Conservation (phyloP, 228 moss, liverwort and hornwort species). For the Sphagnum fallax region DNA sequence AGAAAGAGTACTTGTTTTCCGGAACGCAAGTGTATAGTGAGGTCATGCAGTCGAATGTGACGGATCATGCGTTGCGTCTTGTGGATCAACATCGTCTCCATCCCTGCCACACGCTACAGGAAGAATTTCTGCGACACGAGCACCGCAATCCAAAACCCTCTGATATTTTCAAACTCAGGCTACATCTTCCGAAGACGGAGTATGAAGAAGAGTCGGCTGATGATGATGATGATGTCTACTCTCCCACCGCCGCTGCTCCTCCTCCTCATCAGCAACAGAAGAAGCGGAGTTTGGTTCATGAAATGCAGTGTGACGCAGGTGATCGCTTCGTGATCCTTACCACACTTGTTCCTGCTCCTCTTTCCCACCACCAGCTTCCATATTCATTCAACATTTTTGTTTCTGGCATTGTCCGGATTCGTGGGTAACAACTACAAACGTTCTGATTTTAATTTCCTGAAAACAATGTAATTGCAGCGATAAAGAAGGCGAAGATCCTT, state of each 20-base stretch:
- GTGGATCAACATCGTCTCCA: slow-evolving; percentile 6
- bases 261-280: neutral
- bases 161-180: slow-evolving; percentile 11
- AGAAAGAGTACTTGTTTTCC: slow-evolving; percentile 9
- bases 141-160: slow-evolving; percentile 7
- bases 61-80: slow-evolving; percentile 6
- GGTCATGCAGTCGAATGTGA: neutral
- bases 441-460: too few species aligned
- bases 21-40: slow-evolving; percentile 12
- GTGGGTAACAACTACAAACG: too few species aligned
- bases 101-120: slow-evolving; percentile 8
- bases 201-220: neutral
- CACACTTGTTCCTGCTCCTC: neutral
- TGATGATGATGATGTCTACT: neutral
- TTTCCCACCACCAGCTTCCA: neutral
- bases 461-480: neutral
- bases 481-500: slow-evolving; percentile 12
- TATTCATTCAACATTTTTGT: too few species aligned
- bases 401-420: too few species aligned
- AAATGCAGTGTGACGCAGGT: slow-evolving; percentile 9
- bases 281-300: slow-evolving; percentile 6
- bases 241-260: too few species aligned
- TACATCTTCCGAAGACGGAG: neutral
- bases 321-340: neutral
- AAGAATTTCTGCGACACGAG: slow-evolving; percentile 11